Evolutionary conservation across 306 rosid genomes (phyloP).

Genomic region (Prunus armeniaca): DNA sequence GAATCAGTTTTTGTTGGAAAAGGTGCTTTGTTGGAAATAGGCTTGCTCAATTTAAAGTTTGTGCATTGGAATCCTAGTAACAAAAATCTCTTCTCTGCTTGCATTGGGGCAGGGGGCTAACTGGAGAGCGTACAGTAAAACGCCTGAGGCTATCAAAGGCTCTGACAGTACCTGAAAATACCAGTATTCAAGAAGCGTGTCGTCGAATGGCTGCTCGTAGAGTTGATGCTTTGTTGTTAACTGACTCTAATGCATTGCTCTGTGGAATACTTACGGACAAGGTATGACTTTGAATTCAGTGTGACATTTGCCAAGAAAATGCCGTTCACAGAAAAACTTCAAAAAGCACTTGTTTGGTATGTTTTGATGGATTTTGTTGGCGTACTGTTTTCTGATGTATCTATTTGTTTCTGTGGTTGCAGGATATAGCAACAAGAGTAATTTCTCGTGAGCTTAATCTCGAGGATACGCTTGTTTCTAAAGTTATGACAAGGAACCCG

Average conservation of each 20-base stretch:
- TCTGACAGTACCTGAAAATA: slow-evolving; percentile 82
- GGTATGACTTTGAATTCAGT: slow-evolving; percentile 39
- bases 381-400: slow-evolving; percentile 6
- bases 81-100: neutral
- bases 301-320: neutral
- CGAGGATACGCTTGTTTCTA: slow-evolving; percentile 81
- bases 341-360: neutral
- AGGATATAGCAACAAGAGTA: slow-evolving; percentile 92
- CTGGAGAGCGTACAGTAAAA: slow-evolving; percentile 84
- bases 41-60: slow-evolving; percentile 3
- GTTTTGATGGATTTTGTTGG: slow-evolving; percentile 6
- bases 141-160: slow-evolving; percentile 86
- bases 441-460: slow-evolving; percentile 71
- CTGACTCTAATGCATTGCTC: slow-evolving; percentile 91
- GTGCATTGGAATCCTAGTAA: slow-evolving; percentile 12
- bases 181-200: slow-evolving; percentile 77
- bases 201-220: slow-evolving; percentile 88
- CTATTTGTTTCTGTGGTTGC: slow-evolving; percentile 22
- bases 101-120: slow-evolving; percentile 54
- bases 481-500: slow-evolving; percentile 94
- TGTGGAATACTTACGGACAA: slow-evolving; percentile 98
- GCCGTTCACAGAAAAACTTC: neutral
- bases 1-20: neutral
- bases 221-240: slow-evolving; percentile 83
- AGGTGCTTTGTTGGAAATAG: neutral